Evolutionary conservation across 176 grass and related monocot genomes (phyloP).

Genomic region (Zizania latifolia): DNA sequence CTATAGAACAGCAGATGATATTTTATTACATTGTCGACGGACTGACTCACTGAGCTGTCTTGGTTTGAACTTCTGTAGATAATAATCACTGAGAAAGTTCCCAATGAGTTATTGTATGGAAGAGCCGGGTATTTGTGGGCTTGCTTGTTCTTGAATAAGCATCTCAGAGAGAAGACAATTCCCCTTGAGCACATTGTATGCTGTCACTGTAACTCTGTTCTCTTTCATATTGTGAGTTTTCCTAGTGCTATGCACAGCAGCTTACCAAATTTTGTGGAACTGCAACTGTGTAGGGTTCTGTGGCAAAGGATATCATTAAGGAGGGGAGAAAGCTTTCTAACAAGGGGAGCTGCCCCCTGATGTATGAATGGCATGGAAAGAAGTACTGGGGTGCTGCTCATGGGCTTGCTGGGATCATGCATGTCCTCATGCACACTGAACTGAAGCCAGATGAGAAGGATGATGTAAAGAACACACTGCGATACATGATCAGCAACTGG

Average conservation of each 20-base stretch:
- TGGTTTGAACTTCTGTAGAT: slow-evolving; percentile 44
- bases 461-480: slow-evolving; percentile 70
- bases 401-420: slow-evolving; percentile 85
- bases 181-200: slow-evolving; percentile 49
- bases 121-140: slow-evolving; percentile 90
- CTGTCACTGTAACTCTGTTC: background rate
- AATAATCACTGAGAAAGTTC: slow-evolving; percentile 53
- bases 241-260: slow-evolving; percentile 1
- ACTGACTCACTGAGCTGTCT: background rate
- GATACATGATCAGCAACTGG: slow-evolving; percentile 72
- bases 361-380: slow-evolving; percentile 85
- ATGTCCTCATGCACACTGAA: slow-evolving; percentile 69
- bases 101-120: slow-evolving; percentile 79
- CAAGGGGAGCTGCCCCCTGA: slow-evolving; percentile 54
- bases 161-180: slow-evolving; percentile 57
- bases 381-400: slow-evolving; percentile 90
- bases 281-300: slow-evolving; percentile 35
- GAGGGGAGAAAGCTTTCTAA: slow-evolving; percentile 64
- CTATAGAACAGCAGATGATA: background rate
- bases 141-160: slow-evolving; percentile 87
- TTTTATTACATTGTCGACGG: background rate
- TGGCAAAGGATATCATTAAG: slow-evolving; percentile 61
- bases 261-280: slow-evolving; percentile 11
- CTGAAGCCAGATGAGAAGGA: slow-evolving; percentile 49
- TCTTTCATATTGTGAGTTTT: background rate